Evolutionary conservation across 164 flowering plant genomes (phyloP).

Genomic region (Aristolochia contorta): DNA sequence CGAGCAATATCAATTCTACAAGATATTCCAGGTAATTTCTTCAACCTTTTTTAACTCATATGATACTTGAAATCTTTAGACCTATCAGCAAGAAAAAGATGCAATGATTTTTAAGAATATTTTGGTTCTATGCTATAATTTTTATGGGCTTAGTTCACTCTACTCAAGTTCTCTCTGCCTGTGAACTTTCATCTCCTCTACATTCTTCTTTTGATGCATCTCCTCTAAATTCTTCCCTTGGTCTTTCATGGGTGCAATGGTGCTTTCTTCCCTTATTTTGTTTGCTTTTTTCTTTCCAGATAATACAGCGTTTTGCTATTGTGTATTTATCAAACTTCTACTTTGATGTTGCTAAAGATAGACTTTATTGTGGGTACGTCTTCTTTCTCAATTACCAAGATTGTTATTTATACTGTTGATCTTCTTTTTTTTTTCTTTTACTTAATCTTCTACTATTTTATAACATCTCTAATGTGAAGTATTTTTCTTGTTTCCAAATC

Average conservation of each 20-base stretch:
- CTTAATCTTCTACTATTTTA: not conserved
- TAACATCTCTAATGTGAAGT: too few relatives aligned
- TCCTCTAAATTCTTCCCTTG: not conserved
- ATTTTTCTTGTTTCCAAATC: too few relatives aligned
- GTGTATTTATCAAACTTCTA: slow-evolving; percentile 95
- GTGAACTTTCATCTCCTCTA: not conserved
- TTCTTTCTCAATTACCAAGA: not conserved
- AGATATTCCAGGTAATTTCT: slow-evolving; percentile 74
- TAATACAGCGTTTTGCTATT: slow-evolving; percentile 81
- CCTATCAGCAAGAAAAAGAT: too few relatives aligned
- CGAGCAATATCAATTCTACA: slow-evolving; percentile 84
- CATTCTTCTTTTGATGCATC: not conserved
- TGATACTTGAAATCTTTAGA: not conserved
- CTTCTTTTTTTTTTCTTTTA: too few relatives aligned
- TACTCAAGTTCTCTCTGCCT: not conserved
- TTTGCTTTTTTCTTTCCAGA: slow-evolving; percentile 31
- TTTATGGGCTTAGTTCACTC: not conserved
- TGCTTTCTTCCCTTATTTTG: too few relatives aligned
- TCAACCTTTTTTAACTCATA: not conserved
- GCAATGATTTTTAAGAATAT: not conserved
- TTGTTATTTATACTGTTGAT: not conserved
- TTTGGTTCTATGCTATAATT: not conserved
- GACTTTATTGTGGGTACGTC: slow-evolving; percentile 84
- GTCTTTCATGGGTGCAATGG: not conserved
- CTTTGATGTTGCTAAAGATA: slow-evolving; percentile 89